Evolutionary conservation across 352 stramenopile genomes (phyloP), one percentile per base, ranked within the genome.

Genomic region (Salisapilia sapeloensis): DNA sequence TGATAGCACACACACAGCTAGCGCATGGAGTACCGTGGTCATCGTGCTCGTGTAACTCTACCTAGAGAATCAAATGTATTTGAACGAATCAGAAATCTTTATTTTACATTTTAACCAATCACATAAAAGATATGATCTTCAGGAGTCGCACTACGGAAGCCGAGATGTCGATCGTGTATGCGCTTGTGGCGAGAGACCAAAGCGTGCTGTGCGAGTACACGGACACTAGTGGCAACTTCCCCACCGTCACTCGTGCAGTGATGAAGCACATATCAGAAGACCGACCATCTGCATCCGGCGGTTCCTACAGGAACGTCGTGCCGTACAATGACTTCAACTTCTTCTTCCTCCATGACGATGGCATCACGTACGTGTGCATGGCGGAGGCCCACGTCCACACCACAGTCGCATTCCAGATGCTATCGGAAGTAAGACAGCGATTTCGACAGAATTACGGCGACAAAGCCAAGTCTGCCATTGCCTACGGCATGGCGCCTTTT

Each of bases 361-460:
- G 56, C 0, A 46, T 89, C n/a, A 69, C 66, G 30, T 89, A 66
- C 40, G 77, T 85, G 61, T 89, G 72, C 37, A 82, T 89, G 69
- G 70, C 66, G 1, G 65, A 85, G 29, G 64, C 76, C 32, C 55
- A 61, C n/a, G 69, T 89, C 13, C 56, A 84, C 26, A 56, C 64
- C 1, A 77, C 77, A 15, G 61, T 82, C 2, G 70, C 74, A 15
- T 82, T 84, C 32, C 44, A 56, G 40, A 74, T 85, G 62, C 56
- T 90, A 12, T 48, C 36, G 4, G 70, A 86, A 36, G 48, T 74
- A 38, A 71, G 81, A 39, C 50, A 42, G 15, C 50, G 55, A 9
- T 90, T 90, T 37, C 35, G 80, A 11, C 36, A 52, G 8, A 61
- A 80, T 26, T 79, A 78, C 41, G 60, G 50, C n/a, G 46, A 70